phyloP scores from a whole-genome alignment of 208 protist genomes.

The Leishmania martiniquensis region DNA sequence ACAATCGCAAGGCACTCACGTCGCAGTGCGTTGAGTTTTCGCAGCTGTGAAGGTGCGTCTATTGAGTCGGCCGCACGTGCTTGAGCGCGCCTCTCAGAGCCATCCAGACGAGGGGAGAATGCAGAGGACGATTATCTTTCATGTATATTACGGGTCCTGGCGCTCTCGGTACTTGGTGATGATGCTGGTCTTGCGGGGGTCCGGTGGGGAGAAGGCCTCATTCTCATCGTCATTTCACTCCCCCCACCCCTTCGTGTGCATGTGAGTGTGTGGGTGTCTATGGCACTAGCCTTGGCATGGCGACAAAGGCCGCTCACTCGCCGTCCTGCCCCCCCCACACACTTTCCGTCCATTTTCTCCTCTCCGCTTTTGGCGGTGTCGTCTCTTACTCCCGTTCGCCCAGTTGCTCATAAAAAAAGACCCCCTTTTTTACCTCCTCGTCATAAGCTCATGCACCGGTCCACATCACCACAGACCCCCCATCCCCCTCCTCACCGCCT shows the following conservation, averaged over 20 bases:
- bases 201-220: not conserved
- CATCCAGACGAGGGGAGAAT: not conserved
- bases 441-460: not conserved
- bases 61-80: not conserved
- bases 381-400: too few relatives aligned
- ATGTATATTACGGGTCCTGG: constrained; percentile 1
- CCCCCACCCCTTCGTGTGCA: too few relatives aligned
- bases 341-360: not conserved
- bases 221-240: too few relatives aligned
- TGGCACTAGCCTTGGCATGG: too few relatives aligned
- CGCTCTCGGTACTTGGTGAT: not conserved
- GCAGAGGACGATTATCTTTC: not conserved
- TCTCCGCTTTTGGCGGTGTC: too few relatives aligned
- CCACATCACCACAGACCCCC: not conserved
- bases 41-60: not conserved
- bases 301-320: too few relatives aligned
- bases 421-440: too few relatives aligned
- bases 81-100: not conserved
- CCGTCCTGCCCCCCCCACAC: too few relatives aligned
- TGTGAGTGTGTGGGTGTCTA: too few relatives aligned
- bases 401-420: too few relatives aligned
- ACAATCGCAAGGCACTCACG: not conserved
- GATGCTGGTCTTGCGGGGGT: too few relatives aligned
- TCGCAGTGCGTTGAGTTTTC: not conserved
- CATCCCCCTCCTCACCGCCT: not conserved